A percentile compares a stretch with the other conserved stretches of the same genome.
Conservation (phyloP, 169 alveolate species). For the Eimeria tenella region DNA sequence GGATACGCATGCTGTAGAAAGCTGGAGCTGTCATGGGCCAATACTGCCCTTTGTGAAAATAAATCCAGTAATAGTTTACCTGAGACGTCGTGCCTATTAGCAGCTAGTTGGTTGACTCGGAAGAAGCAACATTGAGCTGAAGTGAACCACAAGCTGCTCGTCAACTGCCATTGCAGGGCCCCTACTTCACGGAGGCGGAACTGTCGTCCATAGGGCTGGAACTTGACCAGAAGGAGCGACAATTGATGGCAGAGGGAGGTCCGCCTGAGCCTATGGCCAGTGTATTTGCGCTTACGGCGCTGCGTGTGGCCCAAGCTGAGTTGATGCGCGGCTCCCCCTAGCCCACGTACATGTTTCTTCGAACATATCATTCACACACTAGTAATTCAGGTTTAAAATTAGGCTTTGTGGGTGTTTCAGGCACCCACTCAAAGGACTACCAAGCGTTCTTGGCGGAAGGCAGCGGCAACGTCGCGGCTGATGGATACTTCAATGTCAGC, state of each 20-base stretch:
- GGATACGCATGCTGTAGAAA: not conserved
- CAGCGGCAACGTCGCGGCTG: slow-evolving; percentile 74
- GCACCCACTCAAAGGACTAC: slow-evolving; percentile 19
- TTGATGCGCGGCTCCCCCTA: no score
- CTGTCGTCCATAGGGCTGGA: slow-evolving; percentile 63
- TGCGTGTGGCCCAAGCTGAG: no score
- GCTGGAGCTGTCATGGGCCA: not conserved
- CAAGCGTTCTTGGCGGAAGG: slow-evolving; percentile 60
- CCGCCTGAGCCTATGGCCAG: not conserved
- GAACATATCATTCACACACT: no score
- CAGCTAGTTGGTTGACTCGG: no score
- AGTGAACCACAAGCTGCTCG: not conserved
- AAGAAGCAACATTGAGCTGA: no score
- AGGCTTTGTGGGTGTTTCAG: not conserved
- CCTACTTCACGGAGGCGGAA: slow-evolving; percentile 71
- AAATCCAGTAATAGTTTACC: no score
- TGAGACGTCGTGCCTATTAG: no score
- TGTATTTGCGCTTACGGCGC: not conserved
- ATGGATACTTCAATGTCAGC: slow-evolving; percentile 67
- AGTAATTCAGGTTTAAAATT: no score
- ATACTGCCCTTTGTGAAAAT: not conserved
- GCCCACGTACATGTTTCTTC: no score
- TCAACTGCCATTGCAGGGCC: slow-evolving; percentile 41
- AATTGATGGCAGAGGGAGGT: slow-evolving; percentile 74
- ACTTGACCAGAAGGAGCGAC: slow-evolving; percentile 70